phyloP scores from a whole-genome alignment of 2,329 filamentous ascomycete genomes.

The Nemania diffusa region DNA sequence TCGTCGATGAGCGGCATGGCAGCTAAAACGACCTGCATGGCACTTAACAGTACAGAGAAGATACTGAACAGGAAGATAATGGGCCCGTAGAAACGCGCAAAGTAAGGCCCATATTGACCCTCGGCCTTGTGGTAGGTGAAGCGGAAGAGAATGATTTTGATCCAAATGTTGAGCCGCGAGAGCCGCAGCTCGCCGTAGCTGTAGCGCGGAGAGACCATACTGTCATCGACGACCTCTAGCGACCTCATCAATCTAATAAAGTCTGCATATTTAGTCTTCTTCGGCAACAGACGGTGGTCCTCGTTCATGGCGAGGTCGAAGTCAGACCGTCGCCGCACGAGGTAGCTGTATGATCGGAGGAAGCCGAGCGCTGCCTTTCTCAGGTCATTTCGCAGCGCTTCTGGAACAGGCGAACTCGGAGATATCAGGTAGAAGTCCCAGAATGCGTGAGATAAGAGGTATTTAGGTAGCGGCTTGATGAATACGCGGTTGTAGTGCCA shows the following conservation, averaged over 20 bases:
- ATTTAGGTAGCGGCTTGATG: constrained; percentile 36
- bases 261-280: constrained; percentile 59
- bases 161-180: too few species aligned
- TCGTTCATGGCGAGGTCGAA: constrained; percentile 17
- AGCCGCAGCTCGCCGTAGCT: too few species aligned
- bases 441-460: constrained; percentile 28
- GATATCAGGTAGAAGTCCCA: constrained; percentile 26
- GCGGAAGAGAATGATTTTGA: too few species aligned
- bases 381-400: not conserved
- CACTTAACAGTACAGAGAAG: too few species aligned
- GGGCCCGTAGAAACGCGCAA: too few species aligned
- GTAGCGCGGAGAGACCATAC: too few species aligned
- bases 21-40: too few species aligned
- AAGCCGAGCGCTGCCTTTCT: constrained; percentile 25
- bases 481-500: constrained; percentile 30
- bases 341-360: constrained; percentile 29
- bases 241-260: constrained; percentile 34
- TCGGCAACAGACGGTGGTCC: constrained; percentile 12
- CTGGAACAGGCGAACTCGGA: constrained; percentile 4
- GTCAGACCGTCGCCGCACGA: constrained; percentile 28
- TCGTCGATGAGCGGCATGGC: too few species aligned
- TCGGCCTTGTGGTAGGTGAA: too few species aligned
- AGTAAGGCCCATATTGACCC: too few species aligned
- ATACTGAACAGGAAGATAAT: too few species aligned
- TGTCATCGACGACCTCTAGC: too few species aligned